Conservation (phyloP, 2,329 filamentous ascomycete species). For the Pezicula rhizophila region DNA sequence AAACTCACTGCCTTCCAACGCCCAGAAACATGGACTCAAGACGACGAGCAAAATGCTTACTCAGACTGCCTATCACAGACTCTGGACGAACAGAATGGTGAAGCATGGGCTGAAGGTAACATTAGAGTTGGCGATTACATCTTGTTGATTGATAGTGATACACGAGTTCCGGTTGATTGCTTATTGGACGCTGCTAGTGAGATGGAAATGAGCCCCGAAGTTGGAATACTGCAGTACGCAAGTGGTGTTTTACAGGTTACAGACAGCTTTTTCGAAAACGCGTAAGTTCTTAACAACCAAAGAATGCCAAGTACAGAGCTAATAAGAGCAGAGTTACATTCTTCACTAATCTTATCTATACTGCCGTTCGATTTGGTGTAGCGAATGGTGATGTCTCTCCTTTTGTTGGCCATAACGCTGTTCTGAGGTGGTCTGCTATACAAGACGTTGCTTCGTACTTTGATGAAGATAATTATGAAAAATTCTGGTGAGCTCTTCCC, state of each 20-base stretch:
- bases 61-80: constrained; percentile 40
- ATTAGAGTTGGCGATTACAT: constrained; percentile 57
- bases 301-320: no score
- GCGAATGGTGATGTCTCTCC: constrained; percentile 71
- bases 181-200: constrained; percentile 66
- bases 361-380: constrained; percentile 70
- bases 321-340: constrained; percentile 59
- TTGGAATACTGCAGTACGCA: constrained; percentile 67
- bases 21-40: constrained; percentile 1
- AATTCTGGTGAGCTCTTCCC: constrained; percentile 52
- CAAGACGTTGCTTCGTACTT: constrained; percentile 62
- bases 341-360: constrained; percentile 71
- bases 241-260: constrained; percentile 74
- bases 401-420: constrained; percentile 73
- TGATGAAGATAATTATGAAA: constrained; percentile 64
- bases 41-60: constrained; percentile 39
- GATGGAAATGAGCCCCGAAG: constrained; percentile 64
- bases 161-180: constrained; percentile 61
- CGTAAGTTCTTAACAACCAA: no score
- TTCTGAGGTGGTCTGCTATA: constrained; percentile 69
- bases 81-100: constrained; percentile 38
- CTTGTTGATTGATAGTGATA: constrained; percentile 63
- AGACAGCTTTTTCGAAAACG: constrained; percentile 59
- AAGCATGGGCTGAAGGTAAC: constrained; percentile 54
- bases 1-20: constrained; percentile 48